Evolutionary conservation across 2,329 filamentous ascomycete genomes (phyloP).

Genomic region (Pyricularia pennisetigena): DNA sequence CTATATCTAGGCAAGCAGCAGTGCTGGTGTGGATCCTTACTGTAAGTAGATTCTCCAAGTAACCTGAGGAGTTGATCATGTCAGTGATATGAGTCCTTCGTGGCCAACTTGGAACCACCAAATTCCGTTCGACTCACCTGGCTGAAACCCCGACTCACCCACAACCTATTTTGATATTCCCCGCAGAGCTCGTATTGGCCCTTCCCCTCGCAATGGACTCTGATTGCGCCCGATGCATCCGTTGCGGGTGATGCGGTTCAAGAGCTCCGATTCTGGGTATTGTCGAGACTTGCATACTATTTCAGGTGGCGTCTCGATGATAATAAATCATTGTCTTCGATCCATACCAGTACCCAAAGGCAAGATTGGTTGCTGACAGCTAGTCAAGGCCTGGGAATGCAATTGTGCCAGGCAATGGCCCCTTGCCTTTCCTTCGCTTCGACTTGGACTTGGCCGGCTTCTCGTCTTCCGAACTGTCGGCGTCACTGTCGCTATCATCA

Average conservation of each 20-base stretch:
- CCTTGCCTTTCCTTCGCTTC: slow-evolving; percentile 23
- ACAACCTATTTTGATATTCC: neutral
- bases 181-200: neutral
- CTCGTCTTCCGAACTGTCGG: slow-evolving; percentile 10
- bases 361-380: neutral
- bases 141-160: neutral
- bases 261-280: neutral
- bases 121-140: neutral
- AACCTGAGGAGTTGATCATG: neutral
- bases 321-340: neutral
- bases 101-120: neutral
- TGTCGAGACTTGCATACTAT: neutral
- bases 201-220: neutral
- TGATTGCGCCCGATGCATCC: neutral
- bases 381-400: slow-evolving; percentile 23
- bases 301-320: neutral
- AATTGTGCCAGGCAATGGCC: slow-evolving; percentile 8
- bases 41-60: neutral
- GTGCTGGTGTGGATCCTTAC: neutral
- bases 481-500: slow-evolving; percentile 26
- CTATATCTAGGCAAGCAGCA: too few species aligned
- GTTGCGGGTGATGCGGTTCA: neutral
- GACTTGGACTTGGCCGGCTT: slow-evolving; percentile 15
- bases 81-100: neutral
- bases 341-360: neutral